A percentile compares a stretch with the other conserved stretches of the same genome.
Conservation (phyloP, 192 early-diverging fungal species). For the Coemansia sp. region DNA sequence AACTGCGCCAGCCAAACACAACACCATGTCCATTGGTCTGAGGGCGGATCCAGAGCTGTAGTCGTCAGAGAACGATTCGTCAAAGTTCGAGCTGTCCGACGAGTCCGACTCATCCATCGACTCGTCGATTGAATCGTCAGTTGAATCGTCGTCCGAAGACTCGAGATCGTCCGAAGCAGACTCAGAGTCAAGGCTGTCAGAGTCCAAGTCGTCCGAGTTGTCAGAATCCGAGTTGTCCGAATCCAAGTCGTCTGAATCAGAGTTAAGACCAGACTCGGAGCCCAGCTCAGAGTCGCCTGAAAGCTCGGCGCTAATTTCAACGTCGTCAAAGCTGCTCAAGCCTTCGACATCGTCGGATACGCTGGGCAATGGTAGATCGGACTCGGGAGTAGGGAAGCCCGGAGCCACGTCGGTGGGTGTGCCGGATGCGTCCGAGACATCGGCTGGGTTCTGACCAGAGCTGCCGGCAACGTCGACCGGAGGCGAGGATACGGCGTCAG, state of each 20-base stretch:
- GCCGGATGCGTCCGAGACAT: background rate
- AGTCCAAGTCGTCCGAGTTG: constrained; percentile 4
- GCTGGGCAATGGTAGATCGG: background rate
- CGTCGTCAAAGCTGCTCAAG: background rate
- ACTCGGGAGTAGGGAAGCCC: background rate
- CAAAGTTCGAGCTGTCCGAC: background rate
- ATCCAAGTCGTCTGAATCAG: constrained; percentile 2
- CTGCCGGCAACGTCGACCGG: background rate
- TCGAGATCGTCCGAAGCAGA: constrained; percentile 13
- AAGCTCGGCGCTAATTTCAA: background rate
- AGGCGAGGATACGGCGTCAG: background rate
- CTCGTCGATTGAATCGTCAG: constrained; percentile 3
- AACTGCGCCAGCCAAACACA: constrained; percentile 37
- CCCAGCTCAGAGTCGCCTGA: background rate
- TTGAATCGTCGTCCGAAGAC: constrained; percentile 8
- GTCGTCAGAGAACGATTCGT: constrained; percentile 15
- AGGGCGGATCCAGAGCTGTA: background rate
- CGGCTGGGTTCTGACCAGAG: constrained; percentile 4
- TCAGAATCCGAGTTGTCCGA: background rate
- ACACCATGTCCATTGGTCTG: constrained; percentile 3
- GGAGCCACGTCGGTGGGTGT: background rate
- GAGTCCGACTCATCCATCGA: too few relatives aligned
- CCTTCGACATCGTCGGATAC: background rate
- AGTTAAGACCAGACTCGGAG: constrained; percentile 3
- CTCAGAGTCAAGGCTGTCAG: background rate